A percentile compares a stretch with the other conserved stretches of the same genome.
phyloP scores from a whole-genome alignment of 495 filamentous ascomycete genomes.

The Aspergillus coremiiformis region DNA sequence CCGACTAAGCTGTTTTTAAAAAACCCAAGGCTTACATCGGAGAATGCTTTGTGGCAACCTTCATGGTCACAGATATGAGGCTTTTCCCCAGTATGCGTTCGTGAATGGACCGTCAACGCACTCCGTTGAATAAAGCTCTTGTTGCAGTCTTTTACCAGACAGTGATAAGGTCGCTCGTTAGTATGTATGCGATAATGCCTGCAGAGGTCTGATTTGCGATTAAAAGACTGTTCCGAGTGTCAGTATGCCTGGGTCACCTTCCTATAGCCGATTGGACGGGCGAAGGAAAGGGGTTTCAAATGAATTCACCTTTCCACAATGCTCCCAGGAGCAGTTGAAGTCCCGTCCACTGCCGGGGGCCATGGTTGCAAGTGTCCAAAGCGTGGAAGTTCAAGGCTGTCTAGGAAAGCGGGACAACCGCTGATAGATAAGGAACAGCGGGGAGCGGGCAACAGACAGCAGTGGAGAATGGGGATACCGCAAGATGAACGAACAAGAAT shows the following conservation, averaged over 20 bases:
- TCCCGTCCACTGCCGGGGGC: constrained; percentile 40
- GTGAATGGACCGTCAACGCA: constrained; percentile 77
- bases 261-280: neutral
- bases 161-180: constrained; percentile 77
- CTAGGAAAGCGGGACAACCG: constrained; percentile 7
- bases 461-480: constrained; percentile 6
- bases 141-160: constrained; percentile 59
- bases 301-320: constrained; percentile 40
- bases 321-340: constrained; percentile 42
- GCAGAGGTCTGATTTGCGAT: constrained; percentile 86
- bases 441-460: neutral
- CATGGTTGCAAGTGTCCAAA: constrained; percentile 22
- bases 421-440: constrained; percentile 14
- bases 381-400: constrained; percentile 2
- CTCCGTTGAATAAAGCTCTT: constrained; percentile 90
- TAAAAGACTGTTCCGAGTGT: constrained; percentile 60
- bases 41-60: constrained; percentile 80
- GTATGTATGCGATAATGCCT: constrained; percentile 87
- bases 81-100: constrained; percentile 86
- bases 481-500: neutral
- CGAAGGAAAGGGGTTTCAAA: neutral
- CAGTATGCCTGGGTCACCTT: neutral
- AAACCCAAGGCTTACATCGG: constrained; percentile 55
- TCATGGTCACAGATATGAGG: constrained; percentile 74
- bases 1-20: neutral